Evolutionary conservation across 441 rosid species (phyloP), one percentile per base, ranked within the genome.

Genomic region (Arabidopsis hybrid): DNA sequence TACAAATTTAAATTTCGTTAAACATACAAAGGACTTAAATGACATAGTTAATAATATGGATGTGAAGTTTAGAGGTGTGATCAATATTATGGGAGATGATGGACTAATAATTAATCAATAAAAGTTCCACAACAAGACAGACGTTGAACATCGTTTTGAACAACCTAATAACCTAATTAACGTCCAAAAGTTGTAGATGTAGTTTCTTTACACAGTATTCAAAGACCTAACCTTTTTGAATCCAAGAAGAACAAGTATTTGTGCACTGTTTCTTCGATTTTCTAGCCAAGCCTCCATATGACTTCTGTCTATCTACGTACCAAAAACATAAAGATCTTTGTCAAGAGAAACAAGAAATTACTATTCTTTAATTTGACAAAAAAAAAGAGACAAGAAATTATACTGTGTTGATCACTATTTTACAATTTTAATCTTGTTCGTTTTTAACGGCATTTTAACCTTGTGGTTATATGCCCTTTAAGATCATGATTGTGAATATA

Each of bases 171-270:
- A 75, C 78, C 78, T 75, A 75, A 65, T 71, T 71, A 71, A 65
- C 81, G 78, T 67, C 74, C 78, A 78, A 78, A 71, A 72, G 77
- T 72, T 60, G 34, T 72, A 72, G 74, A 73, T 60, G 60, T 72
- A 72, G 81, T 72, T 67, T 67, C 77, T 67, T 46, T 62, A 72
- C 78, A 72, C 81, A 78, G 77, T 78, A 78, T 78, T 67, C 81
- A 78, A 78, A 72, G 55, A 67, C 81, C 76, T 72, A 78, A 52
- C 66, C 62, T 67, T 78, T 78, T 78, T 61, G 34, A 67, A 45
- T 60, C 69, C 76, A 72, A 66, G 65, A 72, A 66, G 73, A 72
- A 77, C 73, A 77, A 72, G 77, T 72, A 66, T 77, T 29, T 72
- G 49, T 60, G 70, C 60, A 72, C 69, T 60, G 67, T 71, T 60